Conservation (phyloP, 441 rosid genomes). For the Brassica balearica region DNA sequence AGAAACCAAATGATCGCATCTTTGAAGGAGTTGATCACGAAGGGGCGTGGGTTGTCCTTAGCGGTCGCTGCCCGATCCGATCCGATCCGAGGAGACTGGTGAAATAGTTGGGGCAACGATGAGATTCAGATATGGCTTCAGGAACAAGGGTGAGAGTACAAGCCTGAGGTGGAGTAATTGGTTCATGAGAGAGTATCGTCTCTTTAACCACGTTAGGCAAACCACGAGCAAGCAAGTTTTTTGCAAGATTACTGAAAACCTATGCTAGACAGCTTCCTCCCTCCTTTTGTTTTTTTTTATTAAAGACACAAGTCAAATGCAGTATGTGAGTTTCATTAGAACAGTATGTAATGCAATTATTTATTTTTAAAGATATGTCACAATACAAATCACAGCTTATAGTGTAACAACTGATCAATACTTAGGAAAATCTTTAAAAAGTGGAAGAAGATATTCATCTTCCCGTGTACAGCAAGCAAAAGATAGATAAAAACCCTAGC, state of each 20-base stretch:
- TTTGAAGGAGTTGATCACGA: not conserved
- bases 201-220: not conserved
- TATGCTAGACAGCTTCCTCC: not conserved
- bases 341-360: not conserved
- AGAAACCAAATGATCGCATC: not conserved
- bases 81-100: not conserved
- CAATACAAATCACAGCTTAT: slow-evolving; percentile 18
- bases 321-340: not conserved
- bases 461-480: slow-evolving; percentile 21
- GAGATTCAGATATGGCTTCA: not conserved
- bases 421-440: not conserved
- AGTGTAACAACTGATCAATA: not conserved
- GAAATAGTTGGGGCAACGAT: not conserved
- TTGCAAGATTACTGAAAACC: slow-evolving; percentile 2
- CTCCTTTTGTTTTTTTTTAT: no score
- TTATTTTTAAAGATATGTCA: not conserved
- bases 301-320: not conserved
- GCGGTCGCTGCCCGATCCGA: not conserved
- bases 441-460: slow-evolving; percentile 9
- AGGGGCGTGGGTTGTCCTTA: not conserved
- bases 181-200: not conserved
- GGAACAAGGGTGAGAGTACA: not conserved
- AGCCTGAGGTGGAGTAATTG: not conserved
- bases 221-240: not conserved
- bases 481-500: not conserved